Evolutionary conservation across 192 early-diverging fungal species (phyloP).

Genomic region (Backusella macrospora): DNA sequence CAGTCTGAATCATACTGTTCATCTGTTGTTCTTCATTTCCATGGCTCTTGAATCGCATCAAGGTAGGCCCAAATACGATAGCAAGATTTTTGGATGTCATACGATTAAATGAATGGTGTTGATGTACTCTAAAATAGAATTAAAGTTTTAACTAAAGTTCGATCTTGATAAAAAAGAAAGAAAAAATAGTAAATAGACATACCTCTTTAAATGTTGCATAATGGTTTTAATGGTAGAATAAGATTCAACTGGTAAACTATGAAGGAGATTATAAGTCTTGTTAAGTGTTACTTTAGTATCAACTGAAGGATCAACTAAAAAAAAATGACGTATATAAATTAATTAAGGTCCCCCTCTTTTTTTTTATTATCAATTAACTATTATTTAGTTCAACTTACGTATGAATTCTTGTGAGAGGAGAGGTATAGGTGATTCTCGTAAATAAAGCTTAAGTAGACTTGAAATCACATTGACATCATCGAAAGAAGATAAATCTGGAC

Average conservation of each 20-base stretch:
- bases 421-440: slow-evolving; percentile 72
- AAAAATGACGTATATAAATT: slow-evolving; percentile 6
- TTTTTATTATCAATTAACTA: background rate
- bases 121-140: slow-evolving; percentile 15
- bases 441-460: slow-evolving; percentile 77
- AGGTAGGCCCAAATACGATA: slow-evolving; percentile 93
- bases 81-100: slow-evolving; percentile 92
- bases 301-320: slow-evolving; percentile 3
- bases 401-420: slow-evolving; percentile 48
- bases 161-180: background rate
- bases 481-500: slow-evolving; percentile 49
- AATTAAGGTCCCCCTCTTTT: background rate
- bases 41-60: slow-evolving; percentile 66
- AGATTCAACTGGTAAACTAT: slow-evolving; percentile 59
- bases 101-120: slow-evolving; percentile 59
- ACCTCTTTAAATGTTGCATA: slow-evolving; percentile 65
- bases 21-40: slow-evolving; percentile 69
- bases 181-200: background rate
- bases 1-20: slow-evolving; percentile 66
- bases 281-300: background rate
- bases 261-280: slow-evolving; percentile 23
- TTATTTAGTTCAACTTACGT: slow-evolving; percentile 3
- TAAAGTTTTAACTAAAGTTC: background rate
- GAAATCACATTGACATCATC: slow-evolving; percentile 73
- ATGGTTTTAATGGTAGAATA: slow-evolving; percentile 63